A percentile compares a stretch with the other conserved stretches of the same genome.
These are phyloP conservation scores for Neurospora sp. DNA, from an alignment of 495 filamentous ascomycete species.

Conservation along the genomic window DNA sequence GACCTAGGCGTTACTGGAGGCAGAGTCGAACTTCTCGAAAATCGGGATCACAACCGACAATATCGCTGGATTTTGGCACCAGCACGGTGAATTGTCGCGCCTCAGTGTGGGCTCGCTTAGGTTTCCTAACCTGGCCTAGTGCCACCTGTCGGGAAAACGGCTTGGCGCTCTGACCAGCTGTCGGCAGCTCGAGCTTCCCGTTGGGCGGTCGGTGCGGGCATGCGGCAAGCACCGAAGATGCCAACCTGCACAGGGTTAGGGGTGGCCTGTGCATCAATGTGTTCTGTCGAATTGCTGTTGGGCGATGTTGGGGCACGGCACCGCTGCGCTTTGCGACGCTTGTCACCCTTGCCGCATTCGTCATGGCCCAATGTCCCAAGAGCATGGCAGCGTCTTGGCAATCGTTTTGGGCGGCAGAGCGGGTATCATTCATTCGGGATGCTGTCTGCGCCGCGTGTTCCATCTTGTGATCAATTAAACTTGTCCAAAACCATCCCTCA, in stretches of 20 bases:
- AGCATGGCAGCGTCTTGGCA: not conserved
- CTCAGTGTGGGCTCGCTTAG: slow-evolving; percentile 37
- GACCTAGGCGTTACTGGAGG: slow-evolving; percentile 11
- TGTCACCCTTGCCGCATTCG: not conserved
- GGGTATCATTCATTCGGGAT: not conserved
- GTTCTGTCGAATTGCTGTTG: not conserved
- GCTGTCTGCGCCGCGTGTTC: not conserved
- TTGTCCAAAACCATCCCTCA: not conserved
- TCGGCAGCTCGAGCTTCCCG: not conserved
- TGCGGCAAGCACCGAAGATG: not conserved
- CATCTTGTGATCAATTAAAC: not conserved
- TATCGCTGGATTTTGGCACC: slow-evolving; percentile 19
- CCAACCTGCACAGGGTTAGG: not conserved
- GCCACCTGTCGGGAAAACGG: not conserved
- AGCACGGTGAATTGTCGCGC: slow-evolving; percentile 16
- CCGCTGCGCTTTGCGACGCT: not conserved
- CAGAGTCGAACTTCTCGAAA: slow-evolving; percentile 21
- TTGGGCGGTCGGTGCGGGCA: not conserved
- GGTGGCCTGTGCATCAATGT: not conserved
- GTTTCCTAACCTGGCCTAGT: slow-evolving; percentile 23
- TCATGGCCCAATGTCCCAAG: not conserved
- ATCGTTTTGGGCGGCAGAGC: not conserved
- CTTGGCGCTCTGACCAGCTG: not conserved
- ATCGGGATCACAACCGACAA: not conserved
- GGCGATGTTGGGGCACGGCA: not conserved